Conservation (phyloP, 306 rosid species). For the Casuarina cunninghamiana region DNA sequence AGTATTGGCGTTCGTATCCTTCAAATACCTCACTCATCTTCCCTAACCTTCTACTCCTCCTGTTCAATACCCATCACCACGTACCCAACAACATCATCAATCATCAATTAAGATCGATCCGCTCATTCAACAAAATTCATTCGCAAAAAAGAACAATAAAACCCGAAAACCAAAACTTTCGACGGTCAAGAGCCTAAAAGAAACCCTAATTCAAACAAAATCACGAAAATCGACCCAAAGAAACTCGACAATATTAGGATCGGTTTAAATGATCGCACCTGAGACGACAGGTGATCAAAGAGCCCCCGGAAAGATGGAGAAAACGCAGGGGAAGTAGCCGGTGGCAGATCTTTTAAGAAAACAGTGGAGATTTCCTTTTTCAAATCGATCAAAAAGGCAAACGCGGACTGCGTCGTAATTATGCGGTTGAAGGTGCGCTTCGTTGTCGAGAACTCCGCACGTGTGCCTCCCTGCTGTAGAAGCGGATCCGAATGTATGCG, state of each 20-base stretch:
- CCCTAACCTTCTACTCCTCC: neutral
- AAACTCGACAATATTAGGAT: neutral
- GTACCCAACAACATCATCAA: neutral
- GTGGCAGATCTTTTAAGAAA: no score
- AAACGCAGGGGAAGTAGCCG: neutral
- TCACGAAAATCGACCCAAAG: neutral
- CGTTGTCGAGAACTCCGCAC: neutral
- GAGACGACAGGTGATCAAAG: neutral
- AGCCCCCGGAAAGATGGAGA: neutral
- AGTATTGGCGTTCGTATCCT: slow-evolving; percentile 37
- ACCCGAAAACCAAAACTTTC: neutral
- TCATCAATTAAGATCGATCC: neutral
- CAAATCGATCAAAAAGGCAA: neutral
- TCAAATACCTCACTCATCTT: slow-evolving; percentile 35
- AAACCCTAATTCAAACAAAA: neutral
- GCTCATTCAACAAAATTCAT: neutral
- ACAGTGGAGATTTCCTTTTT: neutral
- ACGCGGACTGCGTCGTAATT: no score
- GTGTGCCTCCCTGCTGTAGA: neutral
- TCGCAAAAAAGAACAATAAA: neutral
- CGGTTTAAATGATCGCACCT: neutral
- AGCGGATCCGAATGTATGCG: neutral
- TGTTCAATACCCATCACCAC: neutral
- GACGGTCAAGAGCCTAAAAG: neutral
- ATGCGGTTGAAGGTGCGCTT: neutral